Percentiles rank a stretch among this genome's conserved stretches.
phyloP scores from a whole-genome alignment of 371 early-diverging fungal species.

The Mucor circinelloides region DNA sequence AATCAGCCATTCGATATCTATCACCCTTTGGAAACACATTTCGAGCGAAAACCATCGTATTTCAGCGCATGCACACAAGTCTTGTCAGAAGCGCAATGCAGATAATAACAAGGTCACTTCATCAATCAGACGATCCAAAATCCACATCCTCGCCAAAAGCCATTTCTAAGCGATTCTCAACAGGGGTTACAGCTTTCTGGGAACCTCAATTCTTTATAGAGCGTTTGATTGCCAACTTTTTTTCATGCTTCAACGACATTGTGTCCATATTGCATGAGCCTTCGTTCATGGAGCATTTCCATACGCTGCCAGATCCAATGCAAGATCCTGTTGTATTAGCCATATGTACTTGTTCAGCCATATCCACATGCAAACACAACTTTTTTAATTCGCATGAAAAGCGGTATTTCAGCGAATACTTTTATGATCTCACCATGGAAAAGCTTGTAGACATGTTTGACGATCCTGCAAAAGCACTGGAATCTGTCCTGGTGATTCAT shows the following conservation, averaged over 20 bases:
- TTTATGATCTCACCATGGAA: conserved; percentile 11
- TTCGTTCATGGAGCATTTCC: conserved; percentile 11
- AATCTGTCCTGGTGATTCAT: conserved; percentile 14
- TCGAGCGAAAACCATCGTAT: background rate
- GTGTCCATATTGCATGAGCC: conserved; percentile 19
- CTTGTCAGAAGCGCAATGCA: conserved; percentile 4
- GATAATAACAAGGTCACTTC: background rate
- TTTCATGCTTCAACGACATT: conserved; percentile 9
- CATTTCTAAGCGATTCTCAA: conserved; percentile 2
- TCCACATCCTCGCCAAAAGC: background rate
- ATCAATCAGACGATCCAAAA: background rate
- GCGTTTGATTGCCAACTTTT: conserved; percentile 11
- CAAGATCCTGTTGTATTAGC: conserved; percentile 19
- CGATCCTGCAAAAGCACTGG: conserved; percentile 15
- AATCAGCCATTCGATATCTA: conserved; percentile 13
- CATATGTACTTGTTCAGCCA: conserved; percentile 4
- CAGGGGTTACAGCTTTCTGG: background rate
- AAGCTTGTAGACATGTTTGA: conserved; percentile 19
- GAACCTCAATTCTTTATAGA: background rate
- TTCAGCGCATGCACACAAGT: conserved; percentile 4
- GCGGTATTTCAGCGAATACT: conserved; percentile 18
- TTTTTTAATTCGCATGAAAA: conserved; percentile 15
- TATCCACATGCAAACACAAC: conserved; percentile 11
- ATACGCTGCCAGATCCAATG: conserved; percentile 1
- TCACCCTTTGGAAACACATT: conserved; percentile 22